Percentiles rank a stretch among this genome's conserved stretches.
phyloP scores from a whole-genome alignment of 2,329 filamentous ascomycete genomes.

The Knoxdaviesia proteae region DNA sequence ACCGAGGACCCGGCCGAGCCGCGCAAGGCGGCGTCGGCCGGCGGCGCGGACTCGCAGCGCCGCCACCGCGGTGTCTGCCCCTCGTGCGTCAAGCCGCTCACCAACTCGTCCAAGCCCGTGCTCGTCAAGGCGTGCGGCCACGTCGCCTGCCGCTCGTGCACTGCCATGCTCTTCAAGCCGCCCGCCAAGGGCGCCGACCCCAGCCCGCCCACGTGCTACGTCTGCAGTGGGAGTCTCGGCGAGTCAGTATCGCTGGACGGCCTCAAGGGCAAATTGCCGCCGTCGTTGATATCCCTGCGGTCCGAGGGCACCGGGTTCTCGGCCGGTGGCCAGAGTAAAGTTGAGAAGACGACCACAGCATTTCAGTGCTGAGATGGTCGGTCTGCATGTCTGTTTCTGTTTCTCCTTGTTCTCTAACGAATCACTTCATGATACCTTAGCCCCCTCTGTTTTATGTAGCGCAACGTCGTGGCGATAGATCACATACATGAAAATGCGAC shows the following conservation, averaged over 20 bases:
- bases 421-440: too few relatives aligned
- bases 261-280: conserved; percentile 34
- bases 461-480: background rate
- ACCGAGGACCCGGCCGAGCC: conserved; percentile 36
- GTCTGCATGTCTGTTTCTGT: background rate
- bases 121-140: conserved; percentile 79
- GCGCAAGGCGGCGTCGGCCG: background rate
- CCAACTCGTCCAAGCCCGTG: conserved; percentile 64
- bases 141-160: conserved; percentile 53
- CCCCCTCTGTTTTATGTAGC: background rate
- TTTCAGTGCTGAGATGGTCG: conserved; percentile 50
- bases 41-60: background rate
- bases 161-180: conserved; percentile 40
- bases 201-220: conserved; percentile 45
- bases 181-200: conserved; percentile 17
- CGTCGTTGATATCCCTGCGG: conserved; percentile 58
- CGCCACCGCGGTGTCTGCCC: conserved; percentile 44
- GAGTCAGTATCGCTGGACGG: conserved; percentile 18
- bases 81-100: conserved; percentile 63
- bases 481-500: background rate
- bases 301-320: conserved; percentile 89
- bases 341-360: conserved; percentile 56
- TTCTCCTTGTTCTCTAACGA: background rate
- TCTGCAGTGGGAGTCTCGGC: conserved; percentile 62
- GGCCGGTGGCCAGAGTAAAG: conserved; percentile 62